Percentiles rank a stretch among this genome's conserved stretches.
Conservation (phyloP, 192 early-diverging fungal species). For the Rhizophlyctis rosea region DNA sequence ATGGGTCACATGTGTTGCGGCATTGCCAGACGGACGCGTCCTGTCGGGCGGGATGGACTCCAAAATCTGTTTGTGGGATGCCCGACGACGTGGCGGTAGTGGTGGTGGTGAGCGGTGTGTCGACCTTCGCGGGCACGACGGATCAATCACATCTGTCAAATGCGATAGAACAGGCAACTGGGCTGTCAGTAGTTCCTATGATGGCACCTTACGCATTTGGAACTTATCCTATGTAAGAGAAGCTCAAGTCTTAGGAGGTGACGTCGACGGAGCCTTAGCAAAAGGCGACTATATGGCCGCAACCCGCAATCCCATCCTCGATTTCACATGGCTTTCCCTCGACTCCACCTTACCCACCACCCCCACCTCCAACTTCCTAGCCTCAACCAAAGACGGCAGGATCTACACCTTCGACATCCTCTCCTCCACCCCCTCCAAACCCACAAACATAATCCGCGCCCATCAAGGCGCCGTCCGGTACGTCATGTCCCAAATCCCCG, state of each 20-base stretch:
- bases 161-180: background rate
- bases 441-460: conserved; percentile 12
- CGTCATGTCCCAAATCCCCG: conserved; percentile 2
- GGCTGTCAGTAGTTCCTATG: conserved; percentile 15
- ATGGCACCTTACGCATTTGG: conserved; percentile 15
- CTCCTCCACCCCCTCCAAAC: background rate
- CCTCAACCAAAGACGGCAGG: conserved; percentile 17
- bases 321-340: conserved; percentile 1
- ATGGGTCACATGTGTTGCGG: conserved; percentile 21
- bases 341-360: background rate
- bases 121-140: conserved; percentile 11
- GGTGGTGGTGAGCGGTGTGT: background rate
- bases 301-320: conserved; percentile 25
- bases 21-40: conserved; percentile 13
- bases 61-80: conserved; percentile 17
- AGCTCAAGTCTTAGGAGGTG: conserved; percentile 17
- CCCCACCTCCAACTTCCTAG: background rate
- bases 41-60: conserved; percentile 32
- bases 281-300: conserved; percentile 24
- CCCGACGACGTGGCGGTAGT: no score
- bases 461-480: conserved; percentile 17
- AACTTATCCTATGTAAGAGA: background rate
- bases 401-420: conserved; percentile 4
- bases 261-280: conserved; percentile 21
- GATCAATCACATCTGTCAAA: conserved; percentile 10